These are phyloP conservation scores for Rosa hybrid DNA, from an alignment of 331 rosid species.

Conservation along the genomic window DNA sequence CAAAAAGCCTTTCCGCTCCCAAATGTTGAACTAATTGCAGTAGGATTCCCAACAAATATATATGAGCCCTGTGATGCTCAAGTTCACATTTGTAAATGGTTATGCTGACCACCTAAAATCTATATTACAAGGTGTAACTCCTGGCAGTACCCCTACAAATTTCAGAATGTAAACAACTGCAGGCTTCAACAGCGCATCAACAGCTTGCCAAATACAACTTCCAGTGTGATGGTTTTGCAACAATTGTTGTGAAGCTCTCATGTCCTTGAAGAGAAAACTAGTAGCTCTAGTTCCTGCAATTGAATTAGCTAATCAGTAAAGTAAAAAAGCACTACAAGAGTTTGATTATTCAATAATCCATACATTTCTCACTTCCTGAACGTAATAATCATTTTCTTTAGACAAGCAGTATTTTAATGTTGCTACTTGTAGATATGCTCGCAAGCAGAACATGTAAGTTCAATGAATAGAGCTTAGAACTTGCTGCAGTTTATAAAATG, in stretches of 20 bases:
- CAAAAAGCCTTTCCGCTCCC: background rate
- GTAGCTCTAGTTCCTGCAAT: background rate
- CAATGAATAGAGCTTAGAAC: background rate
- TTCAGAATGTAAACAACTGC: slow-evolving; percentile 1
- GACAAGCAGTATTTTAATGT: background rate
- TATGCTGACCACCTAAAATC: slow-evolving; percentile 2
- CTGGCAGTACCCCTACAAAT: background rate
- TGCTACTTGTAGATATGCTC: background rate
- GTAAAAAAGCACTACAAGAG: background rate
- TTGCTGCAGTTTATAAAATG: background rate
- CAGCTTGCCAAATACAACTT: background rate
- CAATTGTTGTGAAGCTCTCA: background rate
- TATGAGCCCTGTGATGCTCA: background rate
- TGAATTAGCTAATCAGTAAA: background rate
- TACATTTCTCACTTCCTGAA: background rate
- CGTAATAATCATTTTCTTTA: background rate
- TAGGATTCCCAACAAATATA: background rate
- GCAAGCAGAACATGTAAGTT: background rate
- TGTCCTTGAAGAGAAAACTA: background rate
- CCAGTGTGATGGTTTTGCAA: background rate
- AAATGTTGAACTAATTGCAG: background rate
- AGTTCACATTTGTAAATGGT: slow-evolving; percentile 3
- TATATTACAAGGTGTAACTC: slow-evolving; percentile 3
- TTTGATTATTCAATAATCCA: background rate
- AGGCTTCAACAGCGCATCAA: background rate